phyloP scores from a whole-genome alignment of 176 grass and related monocot species.

The Urochloa ruziziensis region DNA sequence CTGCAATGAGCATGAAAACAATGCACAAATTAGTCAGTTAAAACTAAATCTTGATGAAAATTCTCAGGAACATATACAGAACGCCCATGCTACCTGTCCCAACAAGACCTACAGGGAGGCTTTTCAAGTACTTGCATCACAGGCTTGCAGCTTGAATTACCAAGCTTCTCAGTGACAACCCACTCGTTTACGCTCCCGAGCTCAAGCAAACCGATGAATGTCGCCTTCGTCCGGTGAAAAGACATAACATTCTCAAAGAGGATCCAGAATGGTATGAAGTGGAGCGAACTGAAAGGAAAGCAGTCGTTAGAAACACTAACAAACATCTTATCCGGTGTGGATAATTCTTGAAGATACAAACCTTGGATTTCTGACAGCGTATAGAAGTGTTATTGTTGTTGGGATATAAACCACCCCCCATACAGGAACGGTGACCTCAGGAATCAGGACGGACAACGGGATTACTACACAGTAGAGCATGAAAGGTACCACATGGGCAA shows the following conservation, averaged over 20 bases:
- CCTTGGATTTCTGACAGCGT: constrained; percentile 81
- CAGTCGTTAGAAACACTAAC: constrained; percentile 14
- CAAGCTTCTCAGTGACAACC: constrained; percentile 94
- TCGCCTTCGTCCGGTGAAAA: constrained; percentile 84
- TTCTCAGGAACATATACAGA: neutral
- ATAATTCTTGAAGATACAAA: constrained; percentile 13
- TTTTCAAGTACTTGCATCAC: constrained; percentile 59
- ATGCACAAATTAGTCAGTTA: neutral
- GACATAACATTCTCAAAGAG: constrained; percentile 99
- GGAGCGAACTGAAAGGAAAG: constrained; percentile 55
- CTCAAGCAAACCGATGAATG: constrained; percentile 83
- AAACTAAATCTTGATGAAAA: neutral
- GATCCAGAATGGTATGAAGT: constrained; percentile 95
- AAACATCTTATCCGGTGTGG: neutral
- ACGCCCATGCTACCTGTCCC: constrained; percentile 53
- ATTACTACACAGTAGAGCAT: constrained; percentile 82
- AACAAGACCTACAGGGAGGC: constrained; percentile 50
- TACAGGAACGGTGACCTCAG: constrained; percentile 69
- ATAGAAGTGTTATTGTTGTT: constrained; percentile 82
- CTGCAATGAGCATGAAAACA: constrained; percentile 36
- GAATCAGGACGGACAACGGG: constrained; percentile 75
- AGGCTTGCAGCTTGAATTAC: constrained; percentile 40
- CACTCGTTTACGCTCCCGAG: constrained; percentile 77
- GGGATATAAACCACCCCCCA: constrained; percentile 90
- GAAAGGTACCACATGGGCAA: constrained; percentile 86